Base-by-base conservation (phyloP, 2,329 filamentous ascomycete species). In the Penicillium sp. region DNA sequence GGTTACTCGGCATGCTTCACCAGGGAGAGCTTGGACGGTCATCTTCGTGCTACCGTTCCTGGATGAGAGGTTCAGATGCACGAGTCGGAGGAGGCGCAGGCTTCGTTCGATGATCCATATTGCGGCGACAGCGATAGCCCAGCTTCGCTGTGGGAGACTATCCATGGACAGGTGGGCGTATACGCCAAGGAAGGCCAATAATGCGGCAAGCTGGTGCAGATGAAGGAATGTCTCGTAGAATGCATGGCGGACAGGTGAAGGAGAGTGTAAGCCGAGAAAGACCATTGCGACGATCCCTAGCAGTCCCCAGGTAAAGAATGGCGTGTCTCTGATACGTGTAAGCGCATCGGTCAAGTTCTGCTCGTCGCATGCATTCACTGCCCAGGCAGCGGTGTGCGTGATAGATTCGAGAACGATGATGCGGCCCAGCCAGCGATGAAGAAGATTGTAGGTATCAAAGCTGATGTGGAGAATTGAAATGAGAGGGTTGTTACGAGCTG, bases 361-460 rank as follows among this genome's bases (percentile, higher is more conserved):
- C 51, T 69, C 66, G 18, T 65, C 58, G 31, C 57, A 60, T 24
- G 84, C 85, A 56, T 95, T 93, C 61, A 87, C 80, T 18, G 82
- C 75, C 91, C 92, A 98, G 31, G 84, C 82, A 23, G 79, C 59
- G 7, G 86, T 87, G 70, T 95, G 89, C 7, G 86, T 75, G 43
- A 89, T 61, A 13, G 81, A 73, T 67, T 93, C 86, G 3, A 86
- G 46, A n/a, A 88, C 81, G 24, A 88, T 81, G 38, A 91, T 81
- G 24, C 89, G 81, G 25, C 88, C 89, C 54, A 89, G 81, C 88
- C 88, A 95, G 56, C 89, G 81, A 69, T 95, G 89, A 44, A 93
- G 75, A 7, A 93, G 83, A 68, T 97, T 97, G 78, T 95, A 97
- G 0, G 91, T 95, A 70, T 97, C 93, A 73, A 96, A 98, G 69